These are phyloP conservation scores for Chlorencoelia australis DNA, from an alignment of 2,329 filamentous ascomycete genomes.

Conservation along the genomic window DNA sequence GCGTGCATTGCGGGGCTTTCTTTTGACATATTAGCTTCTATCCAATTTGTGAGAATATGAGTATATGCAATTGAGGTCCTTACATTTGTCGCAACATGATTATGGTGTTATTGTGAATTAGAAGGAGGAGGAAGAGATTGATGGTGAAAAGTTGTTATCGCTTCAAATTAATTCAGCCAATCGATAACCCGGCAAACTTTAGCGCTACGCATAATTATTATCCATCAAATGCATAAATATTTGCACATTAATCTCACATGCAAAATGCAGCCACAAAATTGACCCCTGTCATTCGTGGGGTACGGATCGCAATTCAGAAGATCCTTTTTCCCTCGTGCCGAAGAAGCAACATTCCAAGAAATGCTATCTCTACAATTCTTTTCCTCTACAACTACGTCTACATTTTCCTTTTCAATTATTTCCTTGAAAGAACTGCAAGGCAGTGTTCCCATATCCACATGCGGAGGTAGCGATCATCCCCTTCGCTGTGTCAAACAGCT, in stretches of 20 bases:
- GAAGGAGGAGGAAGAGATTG: constrained; percentile 1
- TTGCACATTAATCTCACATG: constrained; percentile 13
- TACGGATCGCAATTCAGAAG: too few relatives aligned
- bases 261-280: constrained; percentile 3
- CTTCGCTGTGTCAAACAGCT: too few relatives aligned
- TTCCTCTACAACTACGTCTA: too few relatives aligned
- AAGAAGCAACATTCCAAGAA: constrained; percentile 6
- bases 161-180: background rate
- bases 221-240: background rate
- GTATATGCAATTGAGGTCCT: background rate
- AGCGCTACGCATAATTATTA: too few relatives aligned
- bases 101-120: constrained; percentile 12
- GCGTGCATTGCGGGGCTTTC: constrained; percentile 70
- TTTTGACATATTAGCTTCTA: constrained; percentile 24
- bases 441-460: too few relatives aligned
- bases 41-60: background rate
- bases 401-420: too few relatives aligned
- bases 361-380: too few relatives aligned
- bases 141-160: constrained; percentile 6
- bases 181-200: background rate
- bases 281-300: constrained; percentile 9
- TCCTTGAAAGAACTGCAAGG: too few relatives aligned
- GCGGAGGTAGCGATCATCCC: too few relatives aligned
- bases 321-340: background rate
- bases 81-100: constrained; percentile 30